phyloP scores from a whole-genome alignment of 2,329 filamentous ascomycete species.

The Fusarium staphyleae region DNA sequence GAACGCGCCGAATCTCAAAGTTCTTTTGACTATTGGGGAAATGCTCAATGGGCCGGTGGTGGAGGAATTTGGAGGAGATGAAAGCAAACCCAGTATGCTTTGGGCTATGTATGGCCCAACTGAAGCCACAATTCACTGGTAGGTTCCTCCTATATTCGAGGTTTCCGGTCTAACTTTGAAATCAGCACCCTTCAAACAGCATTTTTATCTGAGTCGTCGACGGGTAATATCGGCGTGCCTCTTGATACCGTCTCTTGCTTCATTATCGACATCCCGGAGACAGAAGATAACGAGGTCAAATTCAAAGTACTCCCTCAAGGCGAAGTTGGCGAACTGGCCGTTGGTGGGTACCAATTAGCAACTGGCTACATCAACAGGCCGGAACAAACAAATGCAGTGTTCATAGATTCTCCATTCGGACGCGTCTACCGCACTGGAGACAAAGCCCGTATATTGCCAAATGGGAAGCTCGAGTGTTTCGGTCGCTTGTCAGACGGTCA shows the following conservation, averaged over 20 bases:
- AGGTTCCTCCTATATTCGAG: constrained; percentile 29
- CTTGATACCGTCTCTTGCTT: constrained; percentile 84
- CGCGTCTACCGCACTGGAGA: constrained; percentile 85
- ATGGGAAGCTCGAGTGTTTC: constrained; percentile 81
- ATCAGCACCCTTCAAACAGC: constrained; percentile 71
- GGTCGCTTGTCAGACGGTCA: constrained; percentile 83
- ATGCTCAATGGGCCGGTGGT: constrained; percentile 85
- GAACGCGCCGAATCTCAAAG: constrained; percentile 70
- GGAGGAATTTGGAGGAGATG: constrained; percentile 75
- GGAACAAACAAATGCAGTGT: constrained; percentile 75
- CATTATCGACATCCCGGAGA: constrained; percentile 60
- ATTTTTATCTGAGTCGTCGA: constrained; percentile 63
- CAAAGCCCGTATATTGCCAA: constrained; percentile 71
- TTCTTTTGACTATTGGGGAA: constrained; percentile 88
- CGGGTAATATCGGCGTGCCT: constrained; percentile 77
- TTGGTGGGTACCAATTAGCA: constrained; percentile 83
- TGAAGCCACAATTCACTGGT: constrained; percentile 88
- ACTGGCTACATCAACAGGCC: constrained; percentile 81
- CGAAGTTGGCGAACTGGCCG: constrained; percentile 77
- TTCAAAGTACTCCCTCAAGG: constrained; percentile 68
- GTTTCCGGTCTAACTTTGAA: constrained; percentile 2
- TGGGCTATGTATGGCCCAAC: constrained; percentile 97
- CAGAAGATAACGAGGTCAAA: constrained; percentile 30
- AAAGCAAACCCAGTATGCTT: constrained; percentile 66
- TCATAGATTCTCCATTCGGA: constrained; percentile 73